phyloP scores from a whole-genome alignment of 2,329 filamentous ascomycete species.

The Phialocephala subalpina region DNA sequence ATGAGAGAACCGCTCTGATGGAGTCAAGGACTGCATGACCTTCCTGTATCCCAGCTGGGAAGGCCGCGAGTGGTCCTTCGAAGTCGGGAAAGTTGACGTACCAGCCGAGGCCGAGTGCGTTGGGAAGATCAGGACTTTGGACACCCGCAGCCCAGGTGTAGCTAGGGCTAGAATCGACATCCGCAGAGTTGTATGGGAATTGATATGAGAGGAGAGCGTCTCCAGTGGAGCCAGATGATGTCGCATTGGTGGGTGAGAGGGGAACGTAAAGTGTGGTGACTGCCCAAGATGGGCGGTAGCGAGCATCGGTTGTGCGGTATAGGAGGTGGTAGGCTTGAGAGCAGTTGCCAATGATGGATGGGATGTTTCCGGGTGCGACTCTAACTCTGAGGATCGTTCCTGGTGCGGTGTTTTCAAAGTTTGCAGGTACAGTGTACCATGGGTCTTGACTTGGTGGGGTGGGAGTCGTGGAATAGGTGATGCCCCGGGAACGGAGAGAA shows the following conservation, averaged over 20 bases:
- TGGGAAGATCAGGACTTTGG: constrained; percentile 12
- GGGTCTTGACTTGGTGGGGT: constrained; percentile 47
- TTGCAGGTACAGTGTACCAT: constrained; percentile 46
- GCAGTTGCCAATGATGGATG: constrained; percentile 26
- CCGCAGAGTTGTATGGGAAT: constrained; percentile 49
- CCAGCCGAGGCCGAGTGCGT: constrained; percentile 23
- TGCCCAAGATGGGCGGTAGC: constrained; percentile 47
- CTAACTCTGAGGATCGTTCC: constrained; percentile 47
- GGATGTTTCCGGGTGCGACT: constrained; percentile 40
- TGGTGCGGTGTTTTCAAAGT: constrained; percentile 41
- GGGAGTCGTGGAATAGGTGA: constrained; percentile 4
- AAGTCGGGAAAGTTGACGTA: constrained; percentile 32
- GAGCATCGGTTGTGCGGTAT: constrained; percentile 49
- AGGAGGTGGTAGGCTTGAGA: constrained; percentile 46
- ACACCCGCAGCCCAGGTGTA: constrained; percentile 44
- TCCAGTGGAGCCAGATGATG: background rate
- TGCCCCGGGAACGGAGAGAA: background rate
- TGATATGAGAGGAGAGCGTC: constrained; percentile 51
- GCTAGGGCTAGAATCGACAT: constrained; percentile 50
- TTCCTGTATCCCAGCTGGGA: constrained; percentile 22
- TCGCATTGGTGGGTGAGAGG: background rate
- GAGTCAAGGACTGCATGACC: constrained; percentile 31
- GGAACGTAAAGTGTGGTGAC: constrained; percentile 51
- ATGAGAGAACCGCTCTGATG: constrained; percentile 27
- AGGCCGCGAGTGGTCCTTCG: constrained; percentile 31